Evolutionary conservation across 2,329 filamentous ascomycete genomes (phyloP), one percentile per base, ranked within the genome.

Genomic region (Aureobasidium sp.): DNA sequence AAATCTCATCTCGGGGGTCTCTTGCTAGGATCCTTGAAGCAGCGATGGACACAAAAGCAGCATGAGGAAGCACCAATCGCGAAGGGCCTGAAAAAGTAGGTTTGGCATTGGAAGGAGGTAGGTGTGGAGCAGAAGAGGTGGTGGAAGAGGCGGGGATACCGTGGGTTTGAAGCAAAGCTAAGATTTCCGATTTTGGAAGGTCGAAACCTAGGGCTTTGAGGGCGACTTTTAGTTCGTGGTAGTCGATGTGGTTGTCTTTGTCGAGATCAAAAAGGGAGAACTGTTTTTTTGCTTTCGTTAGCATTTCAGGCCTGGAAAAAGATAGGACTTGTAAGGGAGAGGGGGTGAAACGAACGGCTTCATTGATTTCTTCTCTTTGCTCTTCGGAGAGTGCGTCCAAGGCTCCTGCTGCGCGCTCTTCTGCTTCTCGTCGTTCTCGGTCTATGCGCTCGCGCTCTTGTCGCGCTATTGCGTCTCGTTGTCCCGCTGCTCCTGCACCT

Each of bases 221-320:
- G 64, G 93, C 91, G 77, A 97, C 94, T 76, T 94, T 93, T 74
- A 97, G 90, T 78, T 99, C 94, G 78, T 97, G 94, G 80, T 96
- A 97, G 79, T 97, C 93, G 72, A 99, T 90, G 75, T 89, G 87
- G 51, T 87, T 84, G 78, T 97, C 92, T 74, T 95, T 93, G 81
- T 97, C 93, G 71, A 96, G 88, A 75, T 97, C 94, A 81, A 99
- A 97, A 67, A 97, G 86, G 65, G 87, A 87, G 76, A 97, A 97
- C 89, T 96, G 62, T n/a, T n/a, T n/a, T n/a, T n/a, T n/a, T n/a
- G n/a, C n/a, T n/a, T n/a, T n/a, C n/a, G n/a, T n/a, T n/a, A n/a
- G n/a, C n/a, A n/a, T n/a, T n/a, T n/a, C n/a, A n/a, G n/a, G n/a
- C n/a, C n/a, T n/a, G n/a, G n/a, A n/a, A n/a, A n/a, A n/a, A n/a